Conservation (phyloP, 768 basidiomycete species). For the Porphyrellus cyaneotinctus region DNA sequence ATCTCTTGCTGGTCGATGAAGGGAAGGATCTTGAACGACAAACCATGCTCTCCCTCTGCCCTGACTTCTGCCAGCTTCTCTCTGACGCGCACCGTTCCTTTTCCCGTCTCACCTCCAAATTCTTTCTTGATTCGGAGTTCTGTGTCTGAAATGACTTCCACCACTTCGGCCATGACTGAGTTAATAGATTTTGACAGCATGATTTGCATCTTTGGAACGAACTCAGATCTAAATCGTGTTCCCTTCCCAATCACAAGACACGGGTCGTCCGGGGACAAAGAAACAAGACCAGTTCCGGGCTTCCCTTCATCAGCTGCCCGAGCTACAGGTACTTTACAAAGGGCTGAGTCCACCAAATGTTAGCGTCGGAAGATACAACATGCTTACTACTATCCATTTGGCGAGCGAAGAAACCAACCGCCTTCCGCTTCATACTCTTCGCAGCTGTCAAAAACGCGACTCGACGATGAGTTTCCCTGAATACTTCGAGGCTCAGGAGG, state of each 20-base stretch:
- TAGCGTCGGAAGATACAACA: background rate
- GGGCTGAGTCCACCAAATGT: conserved; percentile 8
- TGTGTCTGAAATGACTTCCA: conserved; percentile 86
- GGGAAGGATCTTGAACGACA: conserved; percentile 80
- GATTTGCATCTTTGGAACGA: conserved; percentile 77
- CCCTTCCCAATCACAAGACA: conserved; percentile 77
- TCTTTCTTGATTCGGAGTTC: conserved; percentile 81
- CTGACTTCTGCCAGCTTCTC: conserved; percentile 63
- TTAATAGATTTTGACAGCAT: conserved; percentile 78
- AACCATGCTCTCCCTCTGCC: conserved; percentile 52
- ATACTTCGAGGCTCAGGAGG: conserved; percentile 78
- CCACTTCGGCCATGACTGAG: conserved; percentile 76
- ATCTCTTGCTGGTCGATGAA: conserved; percentile 92
- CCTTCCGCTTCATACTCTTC: conserved; percentile 75
- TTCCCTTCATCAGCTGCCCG: conserved; percentile 86
- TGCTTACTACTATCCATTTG: conserved; percentile 84
- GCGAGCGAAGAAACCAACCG: conserved; percentile 76
- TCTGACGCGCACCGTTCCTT: conserved; percentile 60
- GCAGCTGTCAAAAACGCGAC: conserved; percentile 89
- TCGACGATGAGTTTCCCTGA: conserved; percentile 74
- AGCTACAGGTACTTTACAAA: conserved; percentile 77
- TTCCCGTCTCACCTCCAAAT: conserved; percentile 78
- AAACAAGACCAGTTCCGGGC: conserved; percentile 67
- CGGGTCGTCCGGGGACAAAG: conserved; percentile 71
- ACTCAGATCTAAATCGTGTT: conserved; percentile 72